Conservation (phyloP, 176 grass and related monocot genomes). For the Phoenix roebelenii region DNA sequence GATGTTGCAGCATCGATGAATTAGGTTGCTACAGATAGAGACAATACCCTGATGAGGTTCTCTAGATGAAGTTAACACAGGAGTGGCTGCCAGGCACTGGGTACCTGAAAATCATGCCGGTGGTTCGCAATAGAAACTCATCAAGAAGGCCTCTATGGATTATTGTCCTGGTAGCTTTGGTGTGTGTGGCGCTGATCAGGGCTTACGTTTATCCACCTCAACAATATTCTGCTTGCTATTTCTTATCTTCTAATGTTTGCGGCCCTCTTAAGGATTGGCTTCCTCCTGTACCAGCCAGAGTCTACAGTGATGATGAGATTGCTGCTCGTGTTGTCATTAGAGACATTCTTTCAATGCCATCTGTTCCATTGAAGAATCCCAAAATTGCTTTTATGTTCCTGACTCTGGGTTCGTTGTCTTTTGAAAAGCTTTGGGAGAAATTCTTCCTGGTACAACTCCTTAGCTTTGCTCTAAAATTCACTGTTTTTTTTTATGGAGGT, state of each 20-base stretch:
- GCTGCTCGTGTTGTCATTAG: conserved; percentile 51
- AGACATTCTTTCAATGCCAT: conserved; percentile 47
- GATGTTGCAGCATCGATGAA: conserved; percentile 2
- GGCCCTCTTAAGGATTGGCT: conserved; percentile 30
- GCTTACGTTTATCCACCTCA: conserved; percentile 65
- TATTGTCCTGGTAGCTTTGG: conserved; percentile 51
- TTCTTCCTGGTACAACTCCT: conserved; percentile 76
- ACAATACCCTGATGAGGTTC: conserved; percentile 18
- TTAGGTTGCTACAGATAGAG: background rate
- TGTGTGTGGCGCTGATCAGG: conserved; percentile 42
- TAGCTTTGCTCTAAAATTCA: too few relatives aligned
- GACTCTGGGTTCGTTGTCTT: conserved; percentile 83
- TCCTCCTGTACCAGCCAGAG: conserved; percentile 55
- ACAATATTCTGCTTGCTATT: conserved; percentile 58
- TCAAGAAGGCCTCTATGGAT: conserved; percentile 76
- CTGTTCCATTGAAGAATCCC: conserved; percentile 65
- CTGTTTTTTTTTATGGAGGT: too few relatives aligned
- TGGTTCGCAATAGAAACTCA: conserved; percentile 44
- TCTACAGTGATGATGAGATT: conserved; percentile 86
- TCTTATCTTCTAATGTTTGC: conserved; percentile 67
- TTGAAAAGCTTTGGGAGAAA: conserved; percentile 96
- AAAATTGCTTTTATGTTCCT: conserved; percentile 99
- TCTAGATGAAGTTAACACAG: conserved; percentile 42
- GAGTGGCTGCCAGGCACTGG: conserved; percentile 12
- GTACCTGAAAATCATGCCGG: conserved; percentile 33